phyloP scores from a whole-genome alignment of 2,329 filamentous ascomycete genomes.

The Calonectria leucothoes region DNA sequence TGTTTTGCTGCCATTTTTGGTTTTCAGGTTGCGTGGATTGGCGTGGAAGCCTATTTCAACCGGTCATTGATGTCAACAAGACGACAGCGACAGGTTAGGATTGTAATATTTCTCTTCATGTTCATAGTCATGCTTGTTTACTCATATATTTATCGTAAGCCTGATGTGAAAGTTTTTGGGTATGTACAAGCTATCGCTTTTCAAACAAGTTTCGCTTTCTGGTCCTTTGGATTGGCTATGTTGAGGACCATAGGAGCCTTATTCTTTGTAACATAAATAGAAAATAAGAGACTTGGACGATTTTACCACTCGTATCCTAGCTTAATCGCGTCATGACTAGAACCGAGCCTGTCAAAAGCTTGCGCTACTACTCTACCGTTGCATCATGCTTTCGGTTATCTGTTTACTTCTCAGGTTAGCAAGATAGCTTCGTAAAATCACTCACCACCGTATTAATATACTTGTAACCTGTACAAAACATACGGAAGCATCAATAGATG shows the following conservation, averaged over 20 bases:
- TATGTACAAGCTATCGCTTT: neutral
- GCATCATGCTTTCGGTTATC: too few species aligned
- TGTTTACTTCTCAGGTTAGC: too few species aligned
- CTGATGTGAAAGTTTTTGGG: neutral
- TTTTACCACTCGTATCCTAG: too few species aligned
- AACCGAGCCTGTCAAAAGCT: too few species aligned
- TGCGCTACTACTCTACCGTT: too few species aligned
- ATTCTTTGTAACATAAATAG: too few species aligned
- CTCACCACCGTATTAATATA: too few species aligned
- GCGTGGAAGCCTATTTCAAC: neutral
- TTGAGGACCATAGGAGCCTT: neutral
- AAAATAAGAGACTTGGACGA: too few species aligned
- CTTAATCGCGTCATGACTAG: too few species aligned
- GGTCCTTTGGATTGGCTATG: neutral
- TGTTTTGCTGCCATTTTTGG: neutral
- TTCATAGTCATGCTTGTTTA: neutral
- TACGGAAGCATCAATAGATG: too few species aligned
- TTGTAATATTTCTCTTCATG: neutral
- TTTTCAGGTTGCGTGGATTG: neutral
- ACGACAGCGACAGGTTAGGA: neutral
- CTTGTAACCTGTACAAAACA: too few species aligned
- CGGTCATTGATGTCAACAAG: neutral
- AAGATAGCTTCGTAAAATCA: too few species aligned
- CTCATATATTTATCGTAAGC: neutral
- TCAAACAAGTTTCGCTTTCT: neutral